Evolutionary conservation across 495 filamentous ascomycete species (phyloP), one percentile per base, ranked within the genome.

Genomic region (Neohortaea acidophila): DNA sequence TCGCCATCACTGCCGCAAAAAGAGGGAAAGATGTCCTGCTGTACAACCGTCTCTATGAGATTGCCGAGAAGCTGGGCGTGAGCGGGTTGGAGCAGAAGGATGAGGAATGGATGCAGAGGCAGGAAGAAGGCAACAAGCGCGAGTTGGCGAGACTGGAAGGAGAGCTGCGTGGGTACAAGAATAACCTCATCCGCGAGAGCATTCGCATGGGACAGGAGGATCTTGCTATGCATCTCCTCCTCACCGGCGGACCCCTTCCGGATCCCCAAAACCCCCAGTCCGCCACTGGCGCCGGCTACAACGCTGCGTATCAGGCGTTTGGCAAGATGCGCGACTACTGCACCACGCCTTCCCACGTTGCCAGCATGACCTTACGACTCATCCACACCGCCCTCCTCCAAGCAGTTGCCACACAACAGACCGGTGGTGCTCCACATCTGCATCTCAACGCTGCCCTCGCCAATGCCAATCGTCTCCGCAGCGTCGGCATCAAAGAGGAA

Each of bases 161-260:
- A 4, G 84, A 96, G 52, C 60, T 97, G 21, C 82, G 82, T 54
- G 81, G 79, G 5, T 96, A 96, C 61, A 97, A 94, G 59, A 92
- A 96, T 51, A 97, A 96, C 46, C 58, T 96, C 24, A 84, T 97
- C 46, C 94, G 94, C 56, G 89, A 97, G 59, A 94, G 86, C 59
- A 94, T 96, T 44, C 63, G 91, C 51, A 49, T 49, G 46, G 46
- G 46, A n/a, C 46, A 49, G 38, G 46, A 49, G n/a, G 46, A 49
- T 32, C 20, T 49, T 10, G 46, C 46, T 13, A 38, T n/a, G 2
- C 42, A 44, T 21, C 46, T 31, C 9, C 42, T 49, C 15, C 84
- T 91, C 67, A 39, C 75, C 47, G 35, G 28, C 32, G 21, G 36
- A 38, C 35, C 44, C 2, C 39, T 25, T 1, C 34, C 44, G 14